Evolutionary conservation across 1,284 basidiomycete genomes (phyloP), one percentile per base, ranked within the genome.

Genomic region (Chalciporus sp.): DNA sequence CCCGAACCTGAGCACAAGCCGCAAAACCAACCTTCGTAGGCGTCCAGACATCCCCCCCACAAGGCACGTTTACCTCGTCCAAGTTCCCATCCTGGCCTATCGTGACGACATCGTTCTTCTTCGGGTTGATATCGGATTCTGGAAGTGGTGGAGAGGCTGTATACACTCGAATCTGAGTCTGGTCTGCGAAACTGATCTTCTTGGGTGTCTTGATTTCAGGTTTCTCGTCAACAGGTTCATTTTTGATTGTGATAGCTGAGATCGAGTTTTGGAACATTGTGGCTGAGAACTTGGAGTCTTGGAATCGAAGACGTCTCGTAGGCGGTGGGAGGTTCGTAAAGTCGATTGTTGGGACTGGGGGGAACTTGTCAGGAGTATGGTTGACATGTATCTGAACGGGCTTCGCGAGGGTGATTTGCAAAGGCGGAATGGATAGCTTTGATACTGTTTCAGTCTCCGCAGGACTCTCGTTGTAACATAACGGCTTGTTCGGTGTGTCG

Each of bases 141-240:
- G 10, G 28, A 42, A 33, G 63, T 40, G 8, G 37, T 27, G 62
- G 64, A 11, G 65, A 67, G 42, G 58, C 35, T 28, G 6, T 28
- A 19, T 67, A 67, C n/a, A 70, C 61, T 9, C 60, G 42, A 42
- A 67, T 52, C 17, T 50, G 57, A 42, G 68, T 68, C 16, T 58
- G 64, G 31, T 66, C 39, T 29, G 68, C 68, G 42, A 67, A 67
- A 26, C 58, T 62, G 35, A 69, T 67, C 51, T 67, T 70, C 53
- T 63, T 67, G 16, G 57, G 68, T 2, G 61, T 57, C 57, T 66
- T 70, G 45, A 49, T 27, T 17, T 37, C 35, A 9, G n/a, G 35
- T 17, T 37, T 37, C 31, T 53, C 59, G 53, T 51, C 7, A 4
- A 55, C 42, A 17, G 45, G 40, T 28, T 37, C 35, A 14, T 42